phyloP scores from a whole-genome alignment of 441 rosid genomes.

The Lepidium campestre region DNA sequence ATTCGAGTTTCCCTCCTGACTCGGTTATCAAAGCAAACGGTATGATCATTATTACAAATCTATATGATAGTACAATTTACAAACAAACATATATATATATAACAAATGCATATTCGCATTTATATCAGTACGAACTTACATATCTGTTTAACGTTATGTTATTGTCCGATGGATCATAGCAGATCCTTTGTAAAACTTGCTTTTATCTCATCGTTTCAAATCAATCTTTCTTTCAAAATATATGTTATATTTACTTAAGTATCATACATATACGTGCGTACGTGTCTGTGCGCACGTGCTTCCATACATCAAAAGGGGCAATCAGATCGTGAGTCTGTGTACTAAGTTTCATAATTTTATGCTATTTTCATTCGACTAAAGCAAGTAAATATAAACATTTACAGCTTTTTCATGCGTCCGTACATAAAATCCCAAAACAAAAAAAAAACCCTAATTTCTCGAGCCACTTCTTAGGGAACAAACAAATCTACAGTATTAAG shows the following conservation, averaged over 20 bases:
- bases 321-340: slow-evolving; percentile 21
- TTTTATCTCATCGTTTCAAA: slow-evolving; percentile 22
- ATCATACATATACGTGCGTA: not conserved
- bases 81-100: slow-evolving; percentile 4
- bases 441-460: slow-evolving; percentile 26
- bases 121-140: slow-evolving; percentile 17
- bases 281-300: slow-evolving; percentile 17
- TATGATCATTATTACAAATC: slow-evolving; percentile 1
- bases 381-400: not conserved
- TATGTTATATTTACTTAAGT: not conserved
- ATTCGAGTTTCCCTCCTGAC: slow-evolving; percentile 17
- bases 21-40: slow-evolving; percentile 22
- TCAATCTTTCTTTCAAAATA: slow-evolving; percentile 16
- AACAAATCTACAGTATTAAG: slow-evolving; percentile 18
- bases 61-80: slow-evolving; percentile 21
- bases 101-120: not conserved
- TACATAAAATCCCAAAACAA: slow-evolving; percentile 17
- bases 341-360: slow-evolving; percentile 28
- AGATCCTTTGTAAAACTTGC: not conserved
- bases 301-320: slow-evolving; percentile 26
- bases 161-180: slow-evolving; percentile 24
- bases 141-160: slow-evolving; percentile 13
- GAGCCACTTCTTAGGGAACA: slow-evolving; percentile 30
- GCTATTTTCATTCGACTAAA: slow-evolving; percentile 10
- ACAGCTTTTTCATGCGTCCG: slow-evolving; percentile 26